Percentiles rank a stretch among this genome's conserved stretches.
Evolutionary conservation across 2,329 filamentous ascomycete genomes (phyloP).

Genomic region (Biscogniauxia marginata): DNA sequence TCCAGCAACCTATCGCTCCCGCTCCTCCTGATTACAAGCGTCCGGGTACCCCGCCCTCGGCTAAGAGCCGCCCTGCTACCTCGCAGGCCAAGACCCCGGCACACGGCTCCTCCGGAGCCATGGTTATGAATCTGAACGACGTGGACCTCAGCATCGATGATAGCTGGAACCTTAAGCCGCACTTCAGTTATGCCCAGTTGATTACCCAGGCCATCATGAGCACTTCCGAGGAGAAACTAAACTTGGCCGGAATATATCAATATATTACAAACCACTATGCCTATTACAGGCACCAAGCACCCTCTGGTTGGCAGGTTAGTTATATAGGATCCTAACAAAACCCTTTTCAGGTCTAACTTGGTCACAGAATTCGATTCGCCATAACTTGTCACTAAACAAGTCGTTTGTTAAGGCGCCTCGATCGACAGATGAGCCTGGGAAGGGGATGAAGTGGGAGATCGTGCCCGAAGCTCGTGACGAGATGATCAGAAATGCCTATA

Average conservation of each 20-base stretch:
- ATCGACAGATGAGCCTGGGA: constrained; percentile 91
- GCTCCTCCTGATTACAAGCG: constrained; percentile 60
- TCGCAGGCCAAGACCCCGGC: constrained; percentile 40
- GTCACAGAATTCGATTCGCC: constrained; percentile 86
- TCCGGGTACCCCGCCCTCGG: constrained; percentile 59
- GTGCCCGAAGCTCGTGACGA: constrained; percentile 80
- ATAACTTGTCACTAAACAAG: constrained; percentile 94
- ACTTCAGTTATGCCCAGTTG: constrained; percentile 94
- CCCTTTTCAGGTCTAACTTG: background rate
- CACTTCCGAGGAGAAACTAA: constrained; percentile 82
- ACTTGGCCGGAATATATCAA: constrained; percentile 87
- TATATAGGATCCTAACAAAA: background rate
- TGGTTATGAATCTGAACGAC: constrained; percentile 51
- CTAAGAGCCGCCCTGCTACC: constrained; percentile 34
- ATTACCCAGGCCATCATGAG: constrained; percentile 95
- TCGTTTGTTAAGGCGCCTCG: constrained; percentile 91
- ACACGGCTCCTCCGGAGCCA: constrained; percentile 37
- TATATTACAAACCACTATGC: constrained; percentile 91
- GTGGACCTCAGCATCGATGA: constrained; percentile 80
- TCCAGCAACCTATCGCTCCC: constrained; percentile 54
- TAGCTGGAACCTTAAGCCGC: constrained; percentile 89
- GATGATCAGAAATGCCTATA: constrained; percentile 72
- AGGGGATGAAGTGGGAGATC: constrained; percentile 99
- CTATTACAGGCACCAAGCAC: constrained; percentile 80
- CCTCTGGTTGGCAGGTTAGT: constrained; percentile 84